Evolutionary conservation across 2,329 filamentous ascomycete genomes (phyloP).

Genomic region (Sporothrix inflata): DNA sequence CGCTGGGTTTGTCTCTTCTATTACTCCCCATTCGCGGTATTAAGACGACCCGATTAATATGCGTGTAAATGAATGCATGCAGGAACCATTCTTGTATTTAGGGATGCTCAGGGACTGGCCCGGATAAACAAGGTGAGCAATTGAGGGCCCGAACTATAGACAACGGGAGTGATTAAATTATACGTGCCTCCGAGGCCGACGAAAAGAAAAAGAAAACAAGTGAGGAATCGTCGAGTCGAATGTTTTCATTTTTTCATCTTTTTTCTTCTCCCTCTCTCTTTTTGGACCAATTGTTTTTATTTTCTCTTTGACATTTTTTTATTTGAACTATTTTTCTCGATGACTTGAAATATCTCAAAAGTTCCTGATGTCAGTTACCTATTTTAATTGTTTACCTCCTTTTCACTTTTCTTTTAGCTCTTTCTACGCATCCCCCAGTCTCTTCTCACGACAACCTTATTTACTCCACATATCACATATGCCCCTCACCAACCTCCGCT

Average conservation of each 20-base stretch:
- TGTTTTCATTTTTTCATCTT: background rate
- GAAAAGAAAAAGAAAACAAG: background rate
- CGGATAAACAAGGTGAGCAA: constrained; percentile 10
- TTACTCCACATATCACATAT: background rate
- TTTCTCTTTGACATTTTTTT: background rate
- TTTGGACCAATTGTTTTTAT: background rate
- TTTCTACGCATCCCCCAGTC: background rate
- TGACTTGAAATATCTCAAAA: no score
- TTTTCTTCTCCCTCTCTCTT: background rate
- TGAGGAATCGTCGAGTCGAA: no score
- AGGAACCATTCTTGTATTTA: background rate
- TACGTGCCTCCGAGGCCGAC: background rate
- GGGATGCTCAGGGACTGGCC: background rate
- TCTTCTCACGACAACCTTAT: background rate
- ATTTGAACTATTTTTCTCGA: no score
- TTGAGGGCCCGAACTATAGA: background rate
- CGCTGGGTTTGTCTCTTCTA: background rate
- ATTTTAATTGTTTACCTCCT: background rate
- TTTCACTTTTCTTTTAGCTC: background rate
- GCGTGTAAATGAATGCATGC: background rate
- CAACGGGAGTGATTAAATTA: no score
- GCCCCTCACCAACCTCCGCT: background rate
- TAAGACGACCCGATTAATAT: background rate
- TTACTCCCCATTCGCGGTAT: background rate
- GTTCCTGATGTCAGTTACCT: background rate